phyloP scores from a whole-genome alignment of 2,329 filamentous ascomycete species.

The Parascedosporium putredinis region DNA sequence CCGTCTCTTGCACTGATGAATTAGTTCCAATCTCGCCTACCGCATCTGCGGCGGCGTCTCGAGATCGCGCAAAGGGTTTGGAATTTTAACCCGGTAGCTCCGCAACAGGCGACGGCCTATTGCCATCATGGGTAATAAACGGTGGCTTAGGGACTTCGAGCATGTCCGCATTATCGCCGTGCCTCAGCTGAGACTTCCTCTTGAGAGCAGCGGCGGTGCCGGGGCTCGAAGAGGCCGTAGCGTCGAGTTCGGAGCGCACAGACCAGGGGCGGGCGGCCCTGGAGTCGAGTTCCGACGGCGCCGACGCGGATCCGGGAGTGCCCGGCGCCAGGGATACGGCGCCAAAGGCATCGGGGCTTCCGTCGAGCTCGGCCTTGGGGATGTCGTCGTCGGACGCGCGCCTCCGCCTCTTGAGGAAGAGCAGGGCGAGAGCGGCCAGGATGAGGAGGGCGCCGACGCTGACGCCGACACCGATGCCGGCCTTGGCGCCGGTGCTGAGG shows the following conservation, averaged over 20 bases:
- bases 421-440: conserved; percentile 12
- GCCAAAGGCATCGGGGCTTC: neutral
- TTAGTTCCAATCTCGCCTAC: neutral
- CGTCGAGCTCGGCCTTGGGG: conserved; percentile 4
- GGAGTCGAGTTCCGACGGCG: conserved; percentile 13
- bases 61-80: too few relatives aligned
- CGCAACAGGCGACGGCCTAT: neutral
- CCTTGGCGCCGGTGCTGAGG: conserved; percentile 16
- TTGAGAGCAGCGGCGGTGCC: neutral
- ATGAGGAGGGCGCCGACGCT: conserved; percentile 13
- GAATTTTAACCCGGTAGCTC: neutral
- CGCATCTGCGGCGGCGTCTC: too few relatives aligned
- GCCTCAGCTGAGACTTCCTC: neutral
- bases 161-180: neutral
- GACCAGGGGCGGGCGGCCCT: conserved; percentile 15
- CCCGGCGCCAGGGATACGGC: neutral
- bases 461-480: conserved; percentile 16
- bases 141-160: neutral
- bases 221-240: neutral
- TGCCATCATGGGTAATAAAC: neutral
- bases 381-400: conserved; percentile 4
- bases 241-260: conserved; percentile 13
- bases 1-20: too few relatives aligned
- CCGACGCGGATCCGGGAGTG: neutral
- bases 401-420: conserved; percentile 14